Conservation (phyloP, 2,329 filamentous ascomycete genomes). For the Colletotrichum caudatum region DNA sequence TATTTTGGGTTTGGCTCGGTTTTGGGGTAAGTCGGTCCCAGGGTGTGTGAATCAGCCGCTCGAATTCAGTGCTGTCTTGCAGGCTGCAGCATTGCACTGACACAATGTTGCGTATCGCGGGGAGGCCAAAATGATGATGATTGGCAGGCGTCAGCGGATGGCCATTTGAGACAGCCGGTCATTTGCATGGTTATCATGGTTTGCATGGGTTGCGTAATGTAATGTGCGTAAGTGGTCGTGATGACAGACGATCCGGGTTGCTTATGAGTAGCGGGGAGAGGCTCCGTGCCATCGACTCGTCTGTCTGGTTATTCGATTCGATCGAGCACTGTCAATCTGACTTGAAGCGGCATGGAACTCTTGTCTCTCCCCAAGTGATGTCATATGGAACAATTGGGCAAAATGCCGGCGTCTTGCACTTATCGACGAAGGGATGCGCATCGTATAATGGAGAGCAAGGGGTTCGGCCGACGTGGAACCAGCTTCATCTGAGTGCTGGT, state of each 20-base stretch:
- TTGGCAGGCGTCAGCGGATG: neutral
- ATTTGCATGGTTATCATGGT: neutral
- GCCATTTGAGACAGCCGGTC: neutral
- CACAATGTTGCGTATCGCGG: constrained; percentile 1
- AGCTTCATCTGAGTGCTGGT: constrained; percentile 8
- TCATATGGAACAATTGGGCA: neutral
- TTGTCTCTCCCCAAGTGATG: constrained; percentile 1
- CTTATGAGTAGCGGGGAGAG: constrained; percentile 16
- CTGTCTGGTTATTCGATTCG: neutral
- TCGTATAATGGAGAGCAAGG: neutral
- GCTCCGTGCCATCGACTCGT: constrained; percentile 21
- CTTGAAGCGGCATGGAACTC: neutral
- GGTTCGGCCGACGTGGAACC: constrained; percentile 19
- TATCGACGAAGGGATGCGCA: neutral
- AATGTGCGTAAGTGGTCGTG: neutral
- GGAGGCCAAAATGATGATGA: constrained; percentile 11
- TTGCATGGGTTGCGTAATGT: neutral
- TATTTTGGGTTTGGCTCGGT: constrained; percentile 14
- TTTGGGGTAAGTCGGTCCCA: constrained; percentile 12
- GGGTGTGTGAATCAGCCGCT: constrained; percentile 27
- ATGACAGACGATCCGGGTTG: constrained; percentile 13
- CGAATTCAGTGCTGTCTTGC: constrained; percentile 10
- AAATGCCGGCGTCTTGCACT: neutral
- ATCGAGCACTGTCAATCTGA: constrained; percentile 21
- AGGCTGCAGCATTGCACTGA: constrained; percentile 24